A percentile compares a stretch with the other conserved stretches of the same genome.
These are phyloP conservation scores for Leccinum imitatum DNA, from an alignment of 768 basidiomycete species.

Conservation along the genomic window DNA sequence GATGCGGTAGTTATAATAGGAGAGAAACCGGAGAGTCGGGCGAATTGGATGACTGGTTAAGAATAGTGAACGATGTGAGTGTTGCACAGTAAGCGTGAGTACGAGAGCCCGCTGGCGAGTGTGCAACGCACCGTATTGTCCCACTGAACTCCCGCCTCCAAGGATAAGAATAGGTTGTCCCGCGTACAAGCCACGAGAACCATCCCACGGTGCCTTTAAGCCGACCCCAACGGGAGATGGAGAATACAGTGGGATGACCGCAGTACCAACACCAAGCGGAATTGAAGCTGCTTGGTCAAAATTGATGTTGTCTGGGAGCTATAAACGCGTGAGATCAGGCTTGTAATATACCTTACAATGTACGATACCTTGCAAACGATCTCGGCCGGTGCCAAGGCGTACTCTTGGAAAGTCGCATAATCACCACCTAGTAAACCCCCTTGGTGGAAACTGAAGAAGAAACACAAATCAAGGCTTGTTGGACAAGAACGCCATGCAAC, in stretches of 20 bases:
- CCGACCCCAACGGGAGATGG: constrained; percentile 28
- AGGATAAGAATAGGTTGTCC: constrained; percentile 36
- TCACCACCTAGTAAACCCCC: neutral
- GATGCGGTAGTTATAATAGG: constrained; percentile 43
- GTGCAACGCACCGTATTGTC: constrained; percentile 35
- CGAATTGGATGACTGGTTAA: constrained; percentile 34
- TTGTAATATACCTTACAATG: neutral
- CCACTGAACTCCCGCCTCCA: constrained; percentile 39
- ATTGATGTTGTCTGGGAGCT: constrained; percentile 39
- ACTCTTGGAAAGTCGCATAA: constrained; percentile 30
- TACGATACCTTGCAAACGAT: constrained; percentile 13
- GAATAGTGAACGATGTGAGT: neutral
- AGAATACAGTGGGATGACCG: constrained; percentile 34
- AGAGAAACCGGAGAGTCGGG: constrained; percentile 35
- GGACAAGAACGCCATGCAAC: neutral
- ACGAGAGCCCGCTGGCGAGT: constrained; percentile 28
- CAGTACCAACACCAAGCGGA: constrained; percentile 32
- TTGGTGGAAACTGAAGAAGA: constrained; percentile 21
- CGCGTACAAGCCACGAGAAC: constrained; percentile 28
- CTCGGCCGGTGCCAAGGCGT: constrained; percentile 25
- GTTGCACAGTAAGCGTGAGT: neutral
- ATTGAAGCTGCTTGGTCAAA: constrained; percentile 42
- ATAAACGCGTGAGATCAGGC: constrained; percentile 12
- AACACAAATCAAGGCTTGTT: neutral
- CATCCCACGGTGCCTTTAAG: constrained; percentile 36